Evolutionary conservation across 179 eudicot species (phyloP).

Genomic region (Beta corolliflora): DNA sequence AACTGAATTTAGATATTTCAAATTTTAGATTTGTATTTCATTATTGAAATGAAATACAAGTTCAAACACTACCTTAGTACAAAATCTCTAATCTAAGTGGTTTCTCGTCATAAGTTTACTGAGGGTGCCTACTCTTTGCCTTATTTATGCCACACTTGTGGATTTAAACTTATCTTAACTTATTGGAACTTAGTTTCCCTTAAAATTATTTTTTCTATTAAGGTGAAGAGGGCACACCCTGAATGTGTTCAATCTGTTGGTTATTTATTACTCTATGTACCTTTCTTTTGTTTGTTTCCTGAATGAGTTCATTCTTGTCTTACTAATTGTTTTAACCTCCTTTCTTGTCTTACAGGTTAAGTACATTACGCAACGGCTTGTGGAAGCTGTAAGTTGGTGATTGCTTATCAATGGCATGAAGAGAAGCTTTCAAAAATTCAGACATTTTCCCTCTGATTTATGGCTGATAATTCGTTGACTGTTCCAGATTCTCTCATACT

Average conservation of each 20-base stretch:
- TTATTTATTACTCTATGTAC: background rate
- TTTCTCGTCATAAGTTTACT: background rate
- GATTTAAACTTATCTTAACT: too few relatives aligned
- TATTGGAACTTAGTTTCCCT: too few relatives aligned
- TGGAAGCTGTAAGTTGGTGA: conserved; percentile 5
- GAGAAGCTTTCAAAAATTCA: conserved; percentile 20
- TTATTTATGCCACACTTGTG: too few relatives aligned
- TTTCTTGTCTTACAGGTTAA: conserved; percentile 7
- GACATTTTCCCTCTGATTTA: conserved; percentile 16
- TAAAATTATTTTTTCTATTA: too few relatives aligned
- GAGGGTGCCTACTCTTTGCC: background rate
- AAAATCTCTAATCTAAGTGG: background rate
- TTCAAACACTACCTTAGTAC: background rate
- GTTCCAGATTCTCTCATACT: conserved; percentile 31
- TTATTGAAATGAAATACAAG: too few relatives aligned
- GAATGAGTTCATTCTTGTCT: background rate
- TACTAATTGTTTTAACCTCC: background rate
- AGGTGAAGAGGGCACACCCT: too few relatives aligned
- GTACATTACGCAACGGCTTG: background rate
- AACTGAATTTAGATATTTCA: too few relatives aligned
- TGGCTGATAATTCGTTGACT: conserved; percentile 36
- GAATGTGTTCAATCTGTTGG: background rate
- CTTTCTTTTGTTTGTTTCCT: background rate
- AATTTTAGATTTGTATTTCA: too few relatives aligned
- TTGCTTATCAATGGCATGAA: conserved; percentile 22